These are phyloP conservation scores for Volvariella surrecta DNA, from an alignment of 1,284 basidiomycete genomes.

Conservation along the genomic window DNA sequence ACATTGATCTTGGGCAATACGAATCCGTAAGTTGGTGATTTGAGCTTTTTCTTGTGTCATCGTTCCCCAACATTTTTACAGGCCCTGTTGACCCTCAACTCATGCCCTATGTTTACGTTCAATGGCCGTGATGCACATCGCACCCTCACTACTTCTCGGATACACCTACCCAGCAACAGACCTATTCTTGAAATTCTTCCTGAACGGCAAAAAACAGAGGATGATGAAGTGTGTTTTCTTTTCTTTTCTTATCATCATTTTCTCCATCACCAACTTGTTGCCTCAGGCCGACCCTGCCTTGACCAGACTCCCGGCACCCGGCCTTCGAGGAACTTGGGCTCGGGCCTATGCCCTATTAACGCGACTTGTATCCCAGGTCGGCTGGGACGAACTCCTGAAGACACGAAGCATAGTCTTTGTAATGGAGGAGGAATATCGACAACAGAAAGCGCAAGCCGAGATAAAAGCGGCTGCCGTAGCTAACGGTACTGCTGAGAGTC, in stretches of 20 bases:
- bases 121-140: slow-evolving; percentile 95
- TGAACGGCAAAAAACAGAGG: slow-evolving; percentile 64
- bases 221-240: slow-evolving; percentile 62
- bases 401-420: slow-evolving; percentile 94
- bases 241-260: neutral
- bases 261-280: neutral
- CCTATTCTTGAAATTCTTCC: slow-evolving; percentile 80
- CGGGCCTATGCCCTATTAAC: slow-evolving; percentile 90
- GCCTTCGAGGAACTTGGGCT: slow-evolving; percentile 91
- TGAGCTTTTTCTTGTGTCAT: neutral
- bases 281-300: slow-evolving; percentile 84
- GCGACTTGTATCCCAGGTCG: slow-evolving; percentile 85
- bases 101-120: slow-evolving; percentile 99
- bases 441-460: slow-evolving; percentile 69
- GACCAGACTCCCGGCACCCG: slow-evolving; percentile 88
- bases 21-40: slow-evolving; percentile 43
- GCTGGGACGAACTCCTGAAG: slow-evolving; percentile 97
- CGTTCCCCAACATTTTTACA: slow-evolving; percentile 9
- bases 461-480: slow-evolving; percentile 26
- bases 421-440: slow-evolving; percentile 99
- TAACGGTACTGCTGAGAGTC: slow-evolving; percentile 14
- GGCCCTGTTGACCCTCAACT: slow-evolving; percentile 92
- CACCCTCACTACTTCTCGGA: slow-evolving; percentile 72
- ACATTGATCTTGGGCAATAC: slow-evolving; percentile 85
- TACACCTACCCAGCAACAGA: slow-evolving; percentile 83